Evolutionary conservation across 2,329 filamentous ascomycete genomes (phyloP).

Genomic region (Fusarium sterilihyphosum): DNA sequence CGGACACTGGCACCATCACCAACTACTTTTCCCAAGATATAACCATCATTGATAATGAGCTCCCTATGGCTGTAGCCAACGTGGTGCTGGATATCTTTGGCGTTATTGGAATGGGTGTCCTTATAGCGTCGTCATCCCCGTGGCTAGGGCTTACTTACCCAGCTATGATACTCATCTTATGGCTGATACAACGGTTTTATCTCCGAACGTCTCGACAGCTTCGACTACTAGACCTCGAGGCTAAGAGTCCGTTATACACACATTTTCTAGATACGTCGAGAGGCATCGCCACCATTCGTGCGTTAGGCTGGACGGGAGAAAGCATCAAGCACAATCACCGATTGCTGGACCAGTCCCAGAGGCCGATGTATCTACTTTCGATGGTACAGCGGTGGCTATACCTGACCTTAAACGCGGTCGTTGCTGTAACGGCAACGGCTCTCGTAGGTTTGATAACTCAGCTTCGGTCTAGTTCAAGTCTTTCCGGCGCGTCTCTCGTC

Average conservation of each 20-base stretch:
- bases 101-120: slow-evolving; percentile 53
- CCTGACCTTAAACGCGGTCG: not conserved
- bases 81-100: slow-evolving; percentile 26
- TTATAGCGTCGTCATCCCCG: not conserved
- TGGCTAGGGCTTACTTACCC: not conserved
- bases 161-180: not conserved
- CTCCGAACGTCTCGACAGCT: not conserved
- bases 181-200: not conserved
- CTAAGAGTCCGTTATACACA: not conserved
- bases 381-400: not conserved
- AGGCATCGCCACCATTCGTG: not conserved
- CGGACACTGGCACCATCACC: slow-evolving; percentile 53
- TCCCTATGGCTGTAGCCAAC: slow-evolving; percentile 49
- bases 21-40: slow-evolving; percentile 59
- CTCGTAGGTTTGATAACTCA: not conserved
- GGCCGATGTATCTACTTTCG: not conserved
- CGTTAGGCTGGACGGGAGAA: not conserved
- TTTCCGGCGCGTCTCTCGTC: not conserved
- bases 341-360: not conserved
- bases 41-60: slow-evolving; percentile 51
- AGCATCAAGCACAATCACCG: not conserved
- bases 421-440: not conserved
- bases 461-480: not conserved
- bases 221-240: not conserved
- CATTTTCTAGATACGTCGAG: not conserved